phyloP scores from a whole-genome alignment of 768 basidiomycete species.

The Auricularia sp. region DNA sequence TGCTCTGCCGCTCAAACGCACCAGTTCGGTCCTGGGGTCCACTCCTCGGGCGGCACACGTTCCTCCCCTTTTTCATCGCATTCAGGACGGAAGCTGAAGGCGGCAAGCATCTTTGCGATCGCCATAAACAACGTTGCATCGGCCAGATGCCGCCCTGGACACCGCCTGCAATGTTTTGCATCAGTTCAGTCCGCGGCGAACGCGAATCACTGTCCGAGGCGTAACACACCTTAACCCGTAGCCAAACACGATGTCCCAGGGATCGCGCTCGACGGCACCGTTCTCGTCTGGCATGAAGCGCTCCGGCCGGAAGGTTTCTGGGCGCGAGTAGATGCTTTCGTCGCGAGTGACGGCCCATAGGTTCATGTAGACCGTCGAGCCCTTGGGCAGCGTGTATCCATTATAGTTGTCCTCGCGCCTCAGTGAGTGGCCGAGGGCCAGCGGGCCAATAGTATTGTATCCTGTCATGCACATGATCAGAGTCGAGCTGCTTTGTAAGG shows the following conservation, averaged over 20 bases:
- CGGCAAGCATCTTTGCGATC: conserved; percentile 4
- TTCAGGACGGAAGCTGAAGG: neutral
- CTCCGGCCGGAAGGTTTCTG: conserved; percentile 2
- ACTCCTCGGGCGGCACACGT: neutral
- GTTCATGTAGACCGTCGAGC: conserved; percentile 4
- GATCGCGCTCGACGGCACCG: neutral
- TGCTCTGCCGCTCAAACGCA: neutral
- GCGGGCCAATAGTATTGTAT: neutral
- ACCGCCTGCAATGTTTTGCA: conserved; percentile 2
- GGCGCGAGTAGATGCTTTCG: neutral
- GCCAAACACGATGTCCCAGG: conserved; percentile 2
- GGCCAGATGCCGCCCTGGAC: conserved; percentile 8
- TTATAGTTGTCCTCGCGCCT: conserved; percentile 1
- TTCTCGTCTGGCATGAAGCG: conserved; percentile 1
- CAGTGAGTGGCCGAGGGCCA: neutral
- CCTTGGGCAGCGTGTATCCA: conserved; percentile 14
- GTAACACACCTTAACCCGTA: conserved; percentile 4
- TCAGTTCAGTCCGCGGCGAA: conserved; percentile 1
- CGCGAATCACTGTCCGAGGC: neutral
- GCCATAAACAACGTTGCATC: conserved; percentile 9
- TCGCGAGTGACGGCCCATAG: conserved; percentile 3
- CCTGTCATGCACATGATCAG: neutral
- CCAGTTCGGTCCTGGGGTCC: neutral
- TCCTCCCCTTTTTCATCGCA: neutral
- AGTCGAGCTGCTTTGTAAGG: no score